Conservation (phyloP, 345 rosid species). For the Carallia pectinifolia region DNA sequence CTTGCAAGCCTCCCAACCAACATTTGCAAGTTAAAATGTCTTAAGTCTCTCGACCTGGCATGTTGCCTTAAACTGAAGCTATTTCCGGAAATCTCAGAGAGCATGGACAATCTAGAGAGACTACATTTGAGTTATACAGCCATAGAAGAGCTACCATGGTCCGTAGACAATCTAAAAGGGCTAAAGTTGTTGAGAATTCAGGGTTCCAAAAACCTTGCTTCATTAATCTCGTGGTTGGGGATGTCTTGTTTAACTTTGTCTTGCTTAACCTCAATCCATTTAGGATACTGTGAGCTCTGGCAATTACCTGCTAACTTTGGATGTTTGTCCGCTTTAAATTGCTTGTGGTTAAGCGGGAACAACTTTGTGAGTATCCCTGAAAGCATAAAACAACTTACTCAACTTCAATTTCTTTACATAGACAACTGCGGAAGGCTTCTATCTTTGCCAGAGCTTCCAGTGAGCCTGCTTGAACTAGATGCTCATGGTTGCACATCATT, state of each 20-base stretch:
- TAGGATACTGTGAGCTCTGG: neutral
- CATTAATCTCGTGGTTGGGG: too few species aligned
- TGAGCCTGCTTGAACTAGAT: neutral
- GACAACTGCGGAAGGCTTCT: slow-evolving; percentile 5
- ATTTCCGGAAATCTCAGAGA: too few species aligned
- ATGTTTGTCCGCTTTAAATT: neutral
- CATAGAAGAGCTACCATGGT: too few species aligned
- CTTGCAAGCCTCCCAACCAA: neutral
- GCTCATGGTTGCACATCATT: slow-evolving; percentile 4
- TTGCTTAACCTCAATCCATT: neutral
- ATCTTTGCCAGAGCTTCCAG: slow-evolving; percentile 8
- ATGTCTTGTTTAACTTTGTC: neutral
- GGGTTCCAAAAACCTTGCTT: too few species aligned
- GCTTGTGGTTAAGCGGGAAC: neutral
- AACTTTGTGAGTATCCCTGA: slow-evolving; percentile 1
- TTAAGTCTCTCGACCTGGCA: slow-evolving; percentile 2
- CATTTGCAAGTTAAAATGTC: neutral
- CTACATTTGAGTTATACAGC: too few species aligned
- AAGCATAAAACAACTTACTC: neutral
- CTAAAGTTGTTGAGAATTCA: too few species aligned
- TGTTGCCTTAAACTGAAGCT: neutral
- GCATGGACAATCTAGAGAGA: too few species aligned
- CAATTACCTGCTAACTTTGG: neutral
- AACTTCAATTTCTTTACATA: neutral
- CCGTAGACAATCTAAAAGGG: too few species aligned